phyloP scores from a whole-genome alignment of 352 stramenopile species.

The Phytophthora aleatoria region DNA sequence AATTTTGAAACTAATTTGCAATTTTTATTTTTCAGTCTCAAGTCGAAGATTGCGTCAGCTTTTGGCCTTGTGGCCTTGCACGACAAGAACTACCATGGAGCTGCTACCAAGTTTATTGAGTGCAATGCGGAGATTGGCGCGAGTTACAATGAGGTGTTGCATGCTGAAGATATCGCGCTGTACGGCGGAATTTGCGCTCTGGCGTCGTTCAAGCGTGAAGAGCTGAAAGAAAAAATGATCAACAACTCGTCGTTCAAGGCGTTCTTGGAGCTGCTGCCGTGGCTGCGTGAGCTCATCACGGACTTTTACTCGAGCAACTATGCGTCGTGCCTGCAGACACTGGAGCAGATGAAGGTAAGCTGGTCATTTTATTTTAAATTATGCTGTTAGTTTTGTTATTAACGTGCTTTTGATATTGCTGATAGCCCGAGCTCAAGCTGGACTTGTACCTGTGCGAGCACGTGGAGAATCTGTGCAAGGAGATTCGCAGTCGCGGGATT shows the following conservation, averaged over 20 bases:
- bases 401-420: slow-evolving; percentile 2
- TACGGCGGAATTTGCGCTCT: slow-evolving; percentile 88
- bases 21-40: slow-evolving; percentile 52
- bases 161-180: slow-evolving; percentile 87
- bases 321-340: slow-evolving; percentile 70
- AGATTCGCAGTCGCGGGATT: slow-evolving; percentile 87
- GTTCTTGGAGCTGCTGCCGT: slow-evolving; percentile 87
- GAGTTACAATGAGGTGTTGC: slow-evolving; percentile 85
- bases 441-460: slow-evolving; percentile 84
- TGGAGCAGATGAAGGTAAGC: slow-evolving; percentile 77
- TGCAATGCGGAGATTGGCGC: slow-evolving; percentile 81
- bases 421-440: slow-evolving; percentile 67
- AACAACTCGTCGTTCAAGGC: slow-evolving; percentile 89
- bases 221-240: slow-evolving; percentile 86
- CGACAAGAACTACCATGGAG: slow-evolving; percentile 81
- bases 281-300: slow-evolving; percentile 86
- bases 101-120: slow-evolving; percentile 81
- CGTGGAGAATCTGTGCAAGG: slow-evolving; percentile 72
- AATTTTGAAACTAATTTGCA: not conserved
- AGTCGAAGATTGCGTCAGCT: slow-evolving; percentile 80
- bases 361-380: not conserved
- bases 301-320: slow-evolving; percentile 92
- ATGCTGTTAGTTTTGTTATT: not conserved
- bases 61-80: slow-evolving; percentile 83
- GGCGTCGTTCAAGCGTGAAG: slow-evolving; percentile 81